Evolutionary conservation across 1,284 basidiomycete species (phyloP).

Genomic region (Ceratobasidium sp.): DNA sequence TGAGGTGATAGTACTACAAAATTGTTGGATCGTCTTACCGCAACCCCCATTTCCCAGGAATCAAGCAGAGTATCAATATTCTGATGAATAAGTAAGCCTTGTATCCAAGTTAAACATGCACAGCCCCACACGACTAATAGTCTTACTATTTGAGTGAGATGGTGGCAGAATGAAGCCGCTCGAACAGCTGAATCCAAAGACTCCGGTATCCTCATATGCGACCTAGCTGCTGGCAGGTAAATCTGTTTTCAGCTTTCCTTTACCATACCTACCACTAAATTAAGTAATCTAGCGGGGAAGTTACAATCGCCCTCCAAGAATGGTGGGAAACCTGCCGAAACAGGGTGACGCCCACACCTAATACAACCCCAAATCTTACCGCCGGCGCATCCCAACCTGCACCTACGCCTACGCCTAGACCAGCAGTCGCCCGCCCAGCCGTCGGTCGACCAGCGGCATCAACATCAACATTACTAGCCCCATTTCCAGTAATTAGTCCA

Average conservation of each 20-base stretch:
- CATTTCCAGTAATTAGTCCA: conserved; percentile 11
- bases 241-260: conserved; percentile 8
- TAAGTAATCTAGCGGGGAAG: conserved; percentile 57
- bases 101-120: conserved; percentile 13
- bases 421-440: conserved; percentile 42
- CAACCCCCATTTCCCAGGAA: conserved; percentile 79
- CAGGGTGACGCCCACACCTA: conserved; percentile 12
- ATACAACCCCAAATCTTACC: not conserved
- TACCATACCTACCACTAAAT: not conserved
- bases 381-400: conserved; percentile 2
- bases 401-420: conserved; percentile 7
- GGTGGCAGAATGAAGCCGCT: conserved; percentile 61
- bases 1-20: conserved; percentile 62
- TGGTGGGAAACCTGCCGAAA: conserved; percentile 53
- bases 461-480: not conserved
- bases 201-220: conserved; percentile 59
- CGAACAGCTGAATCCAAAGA: conserved; percentile 49
- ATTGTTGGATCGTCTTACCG: conserved; percentile 75
- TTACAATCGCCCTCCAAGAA: conserved; percentile 57
- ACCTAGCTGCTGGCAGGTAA: conserved; percentile 68
- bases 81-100: conserved; percentile 67
- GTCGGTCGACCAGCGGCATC: not conserved
- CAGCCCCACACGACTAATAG: conserved; percentile 52
- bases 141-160: conserved; percentile 58
- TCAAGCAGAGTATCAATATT: conserved; percentile 69